Conservation (phyloP, 257 asterid species). For the Nicotiana noctiflora region DNA sequence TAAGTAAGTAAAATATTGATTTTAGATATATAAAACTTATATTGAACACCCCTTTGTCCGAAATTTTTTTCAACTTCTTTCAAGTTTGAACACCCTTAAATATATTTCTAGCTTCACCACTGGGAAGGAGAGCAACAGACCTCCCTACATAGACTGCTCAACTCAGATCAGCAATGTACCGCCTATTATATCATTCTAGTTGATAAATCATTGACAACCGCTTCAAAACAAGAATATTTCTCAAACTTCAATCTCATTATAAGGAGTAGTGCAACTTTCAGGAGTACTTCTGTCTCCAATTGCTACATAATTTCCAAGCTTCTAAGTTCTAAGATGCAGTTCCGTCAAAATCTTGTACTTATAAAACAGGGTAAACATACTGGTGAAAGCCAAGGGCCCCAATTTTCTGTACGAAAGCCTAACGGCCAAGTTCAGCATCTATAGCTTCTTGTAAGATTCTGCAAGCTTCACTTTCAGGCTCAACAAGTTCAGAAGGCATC, state of each 20-base stretch:
- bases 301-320: background rate
- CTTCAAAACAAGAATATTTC: background rate
- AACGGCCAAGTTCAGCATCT: slow-evolving; percentile 13
- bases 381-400: background rate
- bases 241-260: background rate
- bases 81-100: too few species aligned
- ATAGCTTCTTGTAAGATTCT: slow-evolving; percentile 45
- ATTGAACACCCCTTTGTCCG: too few species aligned
- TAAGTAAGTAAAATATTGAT: too few species aligned
- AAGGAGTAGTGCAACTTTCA: background rate
- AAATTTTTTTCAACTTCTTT: too few species aligned
- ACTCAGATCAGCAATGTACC: background rate
- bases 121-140: background rate
- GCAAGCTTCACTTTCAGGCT: slow-evolving; percentile 55
- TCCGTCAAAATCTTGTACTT: background rate
- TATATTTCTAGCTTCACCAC: background rate
- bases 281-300: background rate
- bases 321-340: background rate
- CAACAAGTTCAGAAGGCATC: slow-evolving; percentile 76
- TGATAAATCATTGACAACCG: background rate
- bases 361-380: background rate
- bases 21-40: too few species aligned
- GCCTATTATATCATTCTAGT: background rate
- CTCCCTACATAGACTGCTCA: background rate
- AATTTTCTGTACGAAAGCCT: background rate